These are phyloP conservation scores for Thermothelomyces thermophilus DNA, from an alignment of 2,329 filamentous ascomycete species.

Conservation along the genomic window DNA sequence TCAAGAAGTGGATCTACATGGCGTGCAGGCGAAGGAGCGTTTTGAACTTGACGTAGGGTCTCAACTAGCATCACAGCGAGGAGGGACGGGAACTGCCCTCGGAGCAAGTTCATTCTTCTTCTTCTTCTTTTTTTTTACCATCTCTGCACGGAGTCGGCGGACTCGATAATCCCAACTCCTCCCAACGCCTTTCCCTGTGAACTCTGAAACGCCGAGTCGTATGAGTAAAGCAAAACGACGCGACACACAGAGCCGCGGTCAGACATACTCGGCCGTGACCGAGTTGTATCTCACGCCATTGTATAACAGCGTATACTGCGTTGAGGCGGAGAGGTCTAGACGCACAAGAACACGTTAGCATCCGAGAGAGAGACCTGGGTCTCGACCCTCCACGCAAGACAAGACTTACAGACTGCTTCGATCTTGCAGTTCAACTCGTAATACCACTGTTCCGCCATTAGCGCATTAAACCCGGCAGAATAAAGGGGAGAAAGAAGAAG, in stretches of 20 bases:
- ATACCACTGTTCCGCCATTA: constrained; percentile 26
- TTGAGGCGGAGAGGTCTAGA: constrained; percentile 35
- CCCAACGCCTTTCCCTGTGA: not conserved
- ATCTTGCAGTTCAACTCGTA: constrained; percentile 36
- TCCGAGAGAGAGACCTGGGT: too few relatives aligned
- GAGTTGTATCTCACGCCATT: constrained; percentile 36
- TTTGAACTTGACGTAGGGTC: too few relatives aligned
- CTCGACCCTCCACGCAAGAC: not conserved
- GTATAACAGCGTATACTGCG: constrained; percentile 38
- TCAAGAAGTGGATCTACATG: too few relatives aligned
- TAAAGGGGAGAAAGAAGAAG: not conserved
- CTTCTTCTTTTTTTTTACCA: too few relatives aligned
- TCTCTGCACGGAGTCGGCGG: too few relatives aligned
- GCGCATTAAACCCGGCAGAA: not conserved
- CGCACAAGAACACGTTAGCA: not conserved
- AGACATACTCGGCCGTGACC: constrained; percentile 39
- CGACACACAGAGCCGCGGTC: not conserved
- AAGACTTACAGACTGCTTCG: constrained; percentile 33
- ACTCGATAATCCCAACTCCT: too few relatives aligned
- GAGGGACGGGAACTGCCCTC: too few relatives aligned
- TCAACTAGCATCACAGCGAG: too few relatives aligned
- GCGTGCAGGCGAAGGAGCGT: too few relatives aligned
- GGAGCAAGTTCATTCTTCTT: too few relatives aligned
- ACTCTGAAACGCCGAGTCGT: not conserved
- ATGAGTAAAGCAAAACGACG: not conserved